Evolutionary conservation across 1,139 yeast genomes (phyloP).

Genomic region (Candida mesenterica): DNA sequence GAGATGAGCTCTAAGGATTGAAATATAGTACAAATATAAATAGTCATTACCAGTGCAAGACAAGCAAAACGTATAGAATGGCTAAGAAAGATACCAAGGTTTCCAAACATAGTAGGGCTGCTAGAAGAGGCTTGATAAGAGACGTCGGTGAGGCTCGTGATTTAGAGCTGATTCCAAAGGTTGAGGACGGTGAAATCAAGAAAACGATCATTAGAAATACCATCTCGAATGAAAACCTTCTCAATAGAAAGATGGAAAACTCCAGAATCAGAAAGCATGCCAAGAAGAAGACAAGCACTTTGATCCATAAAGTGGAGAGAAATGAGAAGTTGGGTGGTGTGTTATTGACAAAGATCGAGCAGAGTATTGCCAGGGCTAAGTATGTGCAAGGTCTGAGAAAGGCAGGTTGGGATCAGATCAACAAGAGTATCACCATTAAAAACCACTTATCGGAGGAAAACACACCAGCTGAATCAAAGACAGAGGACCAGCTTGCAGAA

Average conservation of each 20-base stretch:
- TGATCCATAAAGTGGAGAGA: constrained; percentile 45
- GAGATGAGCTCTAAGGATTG: no score
- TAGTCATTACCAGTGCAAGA: no score
- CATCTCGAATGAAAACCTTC: constrained; percentile 61
- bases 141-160: constrained; percentile 44
- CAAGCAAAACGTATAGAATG: constrained; percentile 14
- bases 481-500: constrained; percentile 12
- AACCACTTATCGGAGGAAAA: constrained; percentile 15
- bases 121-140: constrained; percentile 59
- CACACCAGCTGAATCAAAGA: constrained; percentile 9
- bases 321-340: constrained; percentile 55
- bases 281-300: constrained; percentile 33
- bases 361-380: constrained; percentile 62
- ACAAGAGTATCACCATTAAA: constrained; percentile 42
- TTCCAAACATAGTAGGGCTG: constrained; percentile 74
- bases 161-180: constrained; percentile 52
- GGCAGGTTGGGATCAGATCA: constrained; percentile 71
- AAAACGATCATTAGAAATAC: constrained; percentile 68
- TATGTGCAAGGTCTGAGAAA: constrained; percentile 62
- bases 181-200: constrained; percentile 52
- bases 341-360: constrained; percentile 58
- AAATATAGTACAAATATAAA: no score
- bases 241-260: constrained; percentile 54
- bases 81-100: constrained; percentile 38
- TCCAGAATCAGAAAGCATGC: constrained; percentile 34